phyloP scores from a whole-genome alignment of 371 early-diverging fungal species.

The Mucor saturninus region DNA sequence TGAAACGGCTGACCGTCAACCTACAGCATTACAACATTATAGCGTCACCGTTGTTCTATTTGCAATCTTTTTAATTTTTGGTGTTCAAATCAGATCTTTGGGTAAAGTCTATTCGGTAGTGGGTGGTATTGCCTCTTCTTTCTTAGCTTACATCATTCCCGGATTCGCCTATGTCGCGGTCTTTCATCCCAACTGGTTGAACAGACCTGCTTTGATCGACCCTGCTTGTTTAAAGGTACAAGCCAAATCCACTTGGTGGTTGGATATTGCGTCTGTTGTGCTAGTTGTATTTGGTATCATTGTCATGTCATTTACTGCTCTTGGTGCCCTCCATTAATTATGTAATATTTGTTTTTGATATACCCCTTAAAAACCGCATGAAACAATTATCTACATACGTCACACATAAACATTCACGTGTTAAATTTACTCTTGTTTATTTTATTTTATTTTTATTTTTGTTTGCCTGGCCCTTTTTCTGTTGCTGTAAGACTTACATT shows the following conservation, averaged over 20 bases:
- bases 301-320: slow-evolving; percentile 29
- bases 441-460: slow-evolving; percentile 10
- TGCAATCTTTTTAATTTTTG: slow-evolving; percentile 45
- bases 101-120: slow-evolving; percentile 61
- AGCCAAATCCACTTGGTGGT: slow-evolving; percentile 26
- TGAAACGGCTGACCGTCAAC: slow-evolving; percentile 46
- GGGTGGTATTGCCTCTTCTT: slow-evolving; percentile 62
- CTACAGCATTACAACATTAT: slow-evolving; percentile 52
- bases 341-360: not conserved
- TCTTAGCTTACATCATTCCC: slow-evolving; percentile 63
- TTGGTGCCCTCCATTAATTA: slow-evolving; percentile 14
- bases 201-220: too few species aligned
- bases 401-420: not conserved
- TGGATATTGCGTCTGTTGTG: slow-evolving; percentile 29
- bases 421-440: slow-evolving; percentile 2
- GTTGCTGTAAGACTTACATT: not conserved
- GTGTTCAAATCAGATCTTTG: slow-evolving; percentile 50
- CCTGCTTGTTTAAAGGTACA: not conserved
- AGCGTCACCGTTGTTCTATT: slow-evolving; percentile 51
- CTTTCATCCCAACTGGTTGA: slow-evolving; percentile 31
- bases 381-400: not conserved
- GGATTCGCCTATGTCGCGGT: slow-evolving; percentile 50
- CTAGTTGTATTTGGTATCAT: slow-evolving; percentile 29
- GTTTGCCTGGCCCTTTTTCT: not conserved
- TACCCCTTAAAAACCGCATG: not conserved